phyloP scores from a whole-genome alignment of 139 green algal genomes.

The Asterochloris sp. region DNA sequence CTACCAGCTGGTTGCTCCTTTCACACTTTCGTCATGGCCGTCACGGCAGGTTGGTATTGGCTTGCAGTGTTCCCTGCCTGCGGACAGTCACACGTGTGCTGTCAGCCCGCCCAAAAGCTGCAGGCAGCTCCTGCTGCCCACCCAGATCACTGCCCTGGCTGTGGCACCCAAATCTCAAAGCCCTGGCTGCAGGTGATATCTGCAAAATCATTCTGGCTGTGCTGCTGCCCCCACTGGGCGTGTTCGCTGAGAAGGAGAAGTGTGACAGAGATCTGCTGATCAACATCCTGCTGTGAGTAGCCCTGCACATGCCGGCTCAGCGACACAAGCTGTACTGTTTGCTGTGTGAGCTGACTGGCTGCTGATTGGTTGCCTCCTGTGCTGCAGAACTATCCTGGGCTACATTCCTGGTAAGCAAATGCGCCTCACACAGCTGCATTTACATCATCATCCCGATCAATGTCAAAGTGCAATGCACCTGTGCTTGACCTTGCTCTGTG shows the following conservation, averaged over 20 bases:
- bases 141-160: background rate
- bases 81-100: background rate
- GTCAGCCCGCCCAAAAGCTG: background rate
- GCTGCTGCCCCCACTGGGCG: conserved; percentile 5
- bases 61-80: background rate
- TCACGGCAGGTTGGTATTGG: background rate
- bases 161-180: background rate
- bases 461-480: too few species aligned
- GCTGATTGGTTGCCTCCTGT: background rate
- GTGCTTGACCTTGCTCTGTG: too few species aligned
- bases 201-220: conserved; percentile 17
- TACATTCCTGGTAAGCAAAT: conserved; percentile 13
- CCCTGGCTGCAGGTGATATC: conserved; percentile 8
- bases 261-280: conserved; percentile 16
- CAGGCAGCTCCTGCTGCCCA: background rate
- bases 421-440: background rate
- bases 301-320: background rate
- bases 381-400: background rate
- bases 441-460: too few species aligned
- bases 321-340: background rate
- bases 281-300: conserved; percentile 1
- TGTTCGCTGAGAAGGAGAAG: conserved; percentile 14
- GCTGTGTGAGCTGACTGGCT: background rate
- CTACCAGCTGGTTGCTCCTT: too few species aligned
- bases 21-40: background rate